Percentiles rank a stretch among this genome's conserved stretches.
These are phyloP conservation scores for Aspergillus novoparasiticus DNA, from an alignment of 2,329 filamentous ascomycete species.

Conservation along the genomic window DNA sequence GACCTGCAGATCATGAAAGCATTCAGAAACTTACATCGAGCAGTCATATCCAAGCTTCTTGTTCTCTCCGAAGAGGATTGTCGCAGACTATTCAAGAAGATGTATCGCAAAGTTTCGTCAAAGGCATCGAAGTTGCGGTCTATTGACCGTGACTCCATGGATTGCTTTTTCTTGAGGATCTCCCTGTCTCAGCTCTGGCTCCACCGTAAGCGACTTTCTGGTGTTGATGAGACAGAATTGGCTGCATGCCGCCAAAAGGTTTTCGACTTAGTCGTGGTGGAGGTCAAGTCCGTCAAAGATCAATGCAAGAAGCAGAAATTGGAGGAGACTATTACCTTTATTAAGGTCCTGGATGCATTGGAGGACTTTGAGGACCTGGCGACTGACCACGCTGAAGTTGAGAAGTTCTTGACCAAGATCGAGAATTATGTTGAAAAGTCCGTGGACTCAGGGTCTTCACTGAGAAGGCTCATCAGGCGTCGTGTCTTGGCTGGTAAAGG, in stretches of 20 bases:
- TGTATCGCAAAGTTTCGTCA: constrained; percentile 34
- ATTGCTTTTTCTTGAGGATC: constrained; percentile 38
- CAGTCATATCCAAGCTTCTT: constrained; percentile 38
- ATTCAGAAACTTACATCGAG: constrained; percentile 39
- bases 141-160: constrained; percentile 38
- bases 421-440: constrained; percentile 38
- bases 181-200: constrained; percentile 39
- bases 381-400: constrained; percentile 35
- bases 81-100: constrained; percentile 37
- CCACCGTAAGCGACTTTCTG: constrained; percentile 33
- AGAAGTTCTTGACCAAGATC: constrained; percentile 39
- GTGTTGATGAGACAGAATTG: constrained; percentile 33
- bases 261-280: constrained; percentile 36
- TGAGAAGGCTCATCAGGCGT: constrained; percentile 35
- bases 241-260: constrained; percentile 35
- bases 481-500: constrained; percentile 37
- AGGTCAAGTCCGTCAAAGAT: constrained; percentile 39
- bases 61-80: constrained; percentile 37
- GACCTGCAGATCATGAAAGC: constrained; percentile 40
- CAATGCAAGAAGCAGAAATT: constrained; percentile 38
- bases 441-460: constrained; percentile 31
- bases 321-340: constrained; percentile 37
- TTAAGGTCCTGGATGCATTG: constrained; percentile 40
- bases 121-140: constrained; percentile 34
- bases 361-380: constrained; percentile 45